These are phyloP conservation scores for Spirogloea muscicola DNA, from an alignment of 139 green algal genomes.

Conservation along the genomic window DNA sequence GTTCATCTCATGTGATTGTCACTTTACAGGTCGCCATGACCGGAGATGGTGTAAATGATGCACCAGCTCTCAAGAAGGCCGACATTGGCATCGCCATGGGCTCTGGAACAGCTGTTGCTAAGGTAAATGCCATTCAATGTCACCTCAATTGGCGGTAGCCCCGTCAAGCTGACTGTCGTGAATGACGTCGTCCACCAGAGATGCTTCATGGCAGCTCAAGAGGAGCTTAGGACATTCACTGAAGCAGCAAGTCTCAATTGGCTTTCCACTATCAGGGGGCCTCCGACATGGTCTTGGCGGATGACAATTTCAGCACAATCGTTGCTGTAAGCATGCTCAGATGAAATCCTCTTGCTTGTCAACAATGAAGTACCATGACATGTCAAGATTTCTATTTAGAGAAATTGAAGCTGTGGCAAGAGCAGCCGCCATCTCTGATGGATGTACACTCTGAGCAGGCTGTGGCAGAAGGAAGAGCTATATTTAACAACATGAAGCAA, in stretches of 20 bases:
- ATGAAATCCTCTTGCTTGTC: not conserved
- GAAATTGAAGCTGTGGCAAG: not conserved
- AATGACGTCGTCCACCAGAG: not conserved
- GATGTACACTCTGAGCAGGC: too few relatives aligned
- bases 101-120: conserved; percentile 55
- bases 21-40: conserved; percentile 57
- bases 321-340: conserved; percentile 33
- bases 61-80: conserved; percentile 52
- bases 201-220: not conserved
- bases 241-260: not conserved
- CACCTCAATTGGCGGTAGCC: too few relatives aligned
- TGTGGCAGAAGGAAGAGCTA: conserved; percentile 54
- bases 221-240: not conserved
- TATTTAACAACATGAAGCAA: conserved; percentile 63
- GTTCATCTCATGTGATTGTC: too few relatives aligned
- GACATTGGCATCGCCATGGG: conserved; percentile 62
- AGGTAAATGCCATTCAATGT: conserved; percentile 24
- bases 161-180: not conserved
- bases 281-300: conserved; percentile 57
- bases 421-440: not conserved
- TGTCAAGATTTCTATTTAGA: not conserved
- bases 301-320: conserved; percentile 61
- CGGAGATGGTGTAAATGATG: conserved; percentile 60
- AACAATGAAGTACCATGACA: not conserved
- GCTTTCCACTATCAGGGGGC: conserved; percentile 21